A percentile compares a stretch with the other conserved stretches of the same genome.
phyloP scores from a whole-genome alignment of 306 rosid species.

The Acmispon strigosus region DNA sequence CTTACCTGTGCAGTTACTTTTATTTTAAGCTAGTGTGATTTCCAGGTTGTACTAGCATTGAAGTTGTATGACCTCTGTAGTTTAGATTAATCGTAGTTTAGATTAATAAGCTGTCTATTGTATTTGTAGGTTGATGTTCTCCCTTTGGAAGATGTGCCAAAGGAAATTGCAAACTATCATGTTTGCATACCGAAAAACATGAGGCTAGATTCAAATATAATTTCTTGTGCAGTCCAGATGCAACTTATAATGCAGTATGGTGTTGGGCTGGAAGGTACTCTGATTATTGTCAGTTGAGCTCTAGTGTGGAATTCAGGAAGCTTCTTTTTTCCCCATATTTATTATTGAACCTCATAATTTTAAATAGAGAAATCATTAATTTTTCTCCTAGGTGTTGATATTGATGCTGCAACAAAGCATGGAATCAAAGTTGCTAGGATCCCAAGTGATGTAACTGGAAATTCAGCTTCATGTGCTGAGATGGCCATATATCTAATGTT shows the following conservation, averaged over 20 bases:
- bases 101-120: background rate
- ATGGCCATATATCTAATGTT: constrained; percentile 79
- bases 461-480: constrained; percentile 88
- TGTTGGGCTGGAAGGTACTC: constrained; percentile 83
- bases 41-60: background rate
- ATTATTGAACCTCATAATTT: background rate
- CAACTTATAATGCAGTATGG: constrained; percentile 86
- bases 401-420: constrained; percentile 78
- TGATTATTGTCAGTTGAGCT: background rate
- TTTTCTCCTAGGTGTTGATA: constrained; percentile 63
- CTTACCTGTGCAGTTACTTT: background rate
- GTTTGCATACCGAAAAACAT: constrained; percentile 52
- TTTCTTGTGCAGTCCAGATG: constrained; percentile 64
- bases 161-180: constrained; percentile 52
- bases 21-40: background rate
- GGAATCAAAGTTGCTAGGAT: constrained; percentile 92
- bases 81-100: background rate
- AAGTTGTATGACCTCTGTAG: background rate
- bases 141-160: constrained; percentile 58
- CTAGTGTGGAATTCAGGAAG: background rate
- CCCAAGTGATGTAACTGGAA: constrained; percentile 61
- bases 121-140: constrained; percentile 69
- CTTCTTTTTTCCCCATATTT: constrained; percentile 3
- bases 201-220: constrained; percentile 57
- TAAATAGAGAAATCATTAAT: background rate